Conservation (phyloP, 345 rosid genomes). For the Lenwebbia sp. region DNA sequence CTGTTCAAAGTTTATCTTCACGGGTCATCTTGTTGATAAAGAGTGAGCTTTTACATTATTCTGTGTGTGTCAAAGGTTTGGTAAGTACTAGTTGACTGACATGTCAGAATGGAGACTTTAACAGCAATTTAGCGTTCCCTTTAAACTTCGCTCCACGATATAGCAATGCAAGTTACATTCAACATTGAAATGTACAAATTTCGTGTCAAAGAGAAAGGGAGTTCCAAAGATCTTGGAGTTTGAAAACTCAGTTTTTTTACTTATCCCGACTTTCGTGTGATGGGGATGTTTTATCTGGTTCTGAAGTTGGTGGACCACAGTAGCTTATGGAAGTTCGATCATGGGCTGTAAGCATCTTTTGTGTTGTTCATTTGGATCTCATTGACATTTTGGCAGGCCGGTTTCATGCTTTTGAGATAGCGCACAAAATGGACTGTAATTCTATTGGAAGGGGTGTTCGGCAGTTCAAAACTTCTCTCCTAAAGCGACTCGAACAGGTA, state of each 20-base stretch:
- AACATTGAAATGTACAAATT: neutral
- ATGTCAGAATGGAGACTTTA: neutral
- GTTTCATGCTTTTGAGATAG: constrained; percentile 71
- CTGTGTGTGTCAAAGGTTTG: neutral
- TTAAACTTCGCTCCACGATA: neutral
- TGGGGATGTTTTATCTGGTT: neutral
- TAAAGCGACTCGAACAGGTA: constrained; percentile 75
- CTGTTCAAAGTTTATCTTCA: neutral
- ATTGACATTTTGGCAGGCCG: constrained; percentile 43
- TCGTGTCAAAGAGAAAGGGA: neutral
- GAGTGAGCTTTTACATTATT: neutral
- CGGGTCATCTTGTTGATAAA: neutral
- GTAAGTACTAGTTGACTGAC: neutral
- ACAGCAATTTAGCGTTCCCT: neutral
- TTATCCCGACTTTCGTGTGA: neutral
- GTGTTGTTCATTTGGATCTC: neutral
- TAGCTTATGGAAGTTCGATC: neutral
- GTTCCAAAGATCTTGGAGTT: neutral
- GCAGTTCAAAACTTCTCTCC: constrained; percentile 88
- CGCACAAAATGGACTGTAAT: constrained; percentile 62
- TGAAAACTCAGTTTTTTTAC: neutral
- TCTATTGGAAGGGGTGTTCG: constrained; percentile 80
- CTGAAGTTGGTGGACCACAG: neutral
- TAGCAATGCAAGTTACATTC: neutral
- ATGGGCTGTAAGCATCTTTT: neutral